Percentiles rank a stretch among this genome's conserved stretches.
Conservation (phyloP, 257 asterid genomes). For the Rehmannia glutinosa region DNA sequence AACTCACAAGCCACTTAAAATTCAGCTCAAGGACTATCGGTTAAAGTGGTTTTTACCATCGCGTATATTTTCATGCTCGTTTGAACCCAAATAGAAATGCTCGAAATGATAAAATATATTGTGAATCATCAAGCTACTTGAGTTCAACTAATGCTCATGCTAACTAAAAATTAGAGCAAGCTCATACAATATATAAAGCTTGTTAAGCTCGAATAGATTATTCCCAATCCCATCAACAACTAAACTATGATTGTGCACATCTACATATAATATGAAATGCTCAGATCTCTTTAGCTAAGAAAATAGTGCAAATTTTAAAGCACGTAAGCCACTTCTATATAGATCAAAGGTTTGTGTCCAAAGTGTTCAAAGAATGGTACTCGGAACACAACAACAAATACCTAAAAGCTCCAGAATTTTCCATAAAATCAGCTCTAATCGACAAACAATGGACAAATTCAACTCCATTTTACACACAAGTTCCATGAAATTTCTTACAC, state of each 20-base stretch:
- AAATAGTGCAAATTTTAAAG: not conserved
- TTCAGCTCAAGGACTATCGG: not conserved
- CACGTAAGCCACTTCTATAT: not conserved
- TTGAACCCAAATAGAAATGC: not conserved
- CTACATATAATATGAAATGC: not conserved
- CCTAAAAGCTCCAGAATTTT: too few relatives aligned
- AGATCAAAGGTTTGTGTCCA: constrained; percentile 8
- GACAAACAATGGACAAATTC: not conserved
- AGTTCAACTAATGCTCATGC: not conserved
- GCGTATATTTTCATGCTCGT: not conserved
- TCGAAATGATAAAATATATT: not conserved
- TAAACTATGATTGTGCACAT: not conserved
- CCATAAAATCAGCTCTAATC: too few relatives aligned
- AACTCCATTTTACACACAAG: not conserved
- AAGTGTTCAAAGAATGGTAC: not conserved
- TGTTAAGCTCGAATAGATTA: not conserved
- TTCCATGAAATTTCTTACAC: not conserved
- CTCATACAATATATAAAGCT: not conserved
- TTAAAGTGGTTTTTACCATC: not conserved
- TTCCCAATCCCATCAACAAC: not conserved
- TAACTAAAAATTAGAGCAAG: not conserved
- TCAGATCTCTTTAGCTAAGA: not conserved
- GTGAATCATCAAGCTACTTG: not conserved
- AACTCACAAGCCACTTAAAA: too few relatives aligned
- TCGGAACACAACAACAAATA: too few relatives aligned